phyloP scores from a whole-genome alignment of 148 eudicot genomes.

The Camellia granthamiana region DNA sequence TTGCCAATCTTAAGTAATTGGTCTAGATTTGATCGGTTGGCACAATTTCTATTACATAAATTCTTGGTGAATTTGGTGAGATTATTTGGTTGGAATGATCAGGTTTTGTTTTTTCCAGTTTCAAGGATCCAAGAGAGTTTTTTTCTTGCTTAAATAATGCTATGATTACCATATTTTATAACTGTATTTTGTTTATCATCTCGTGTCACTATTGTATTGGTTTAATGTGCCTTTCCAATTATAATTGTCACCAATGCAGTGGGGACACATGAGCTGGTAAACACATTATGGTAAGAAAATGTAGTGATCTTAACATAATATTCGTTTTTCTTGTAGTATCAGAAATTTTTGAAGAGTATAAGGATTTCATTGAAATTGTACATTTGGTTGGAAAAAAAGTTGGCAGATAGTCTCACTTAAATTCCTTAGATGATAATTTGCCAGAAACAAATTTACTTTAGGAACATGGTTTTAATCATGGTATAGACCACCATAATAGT shows the following conservation, averaged over 20 bases:
- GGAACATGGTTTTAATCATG: neutral
- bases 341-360: neutral
- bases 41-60: neutral
- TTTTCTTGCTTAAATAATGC: no score
- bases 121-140: neutral
- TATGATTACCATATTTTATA: no score
- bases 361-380: no score
- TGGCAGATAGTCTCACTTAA: no score
- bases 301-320: no score
- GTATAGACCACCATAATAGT: no score
- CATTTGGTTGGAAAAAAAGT: neutral
- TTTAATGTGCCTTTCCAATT: no score
- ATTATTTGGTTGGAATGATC: neutral
- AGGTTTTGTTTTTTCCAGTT: neutral
- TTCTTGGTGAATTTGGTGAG: neutral
- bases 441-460: neutral
- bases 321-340: neutral
- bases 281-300: no score
- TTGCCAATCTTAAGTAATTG: neutral
- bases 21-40: neutral
- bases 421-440: neutral
- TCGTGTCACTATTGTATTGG: no score
- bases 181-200: no score
- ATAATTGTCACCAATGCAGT: no score
- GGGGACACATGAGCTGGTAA: no score